Percentiles rank a stretch among this genome's conserved stretches.
phyloP scores from a whole-genome alignment of 208 protist genomes.

The Herpetomonas tarakana region DNA sequence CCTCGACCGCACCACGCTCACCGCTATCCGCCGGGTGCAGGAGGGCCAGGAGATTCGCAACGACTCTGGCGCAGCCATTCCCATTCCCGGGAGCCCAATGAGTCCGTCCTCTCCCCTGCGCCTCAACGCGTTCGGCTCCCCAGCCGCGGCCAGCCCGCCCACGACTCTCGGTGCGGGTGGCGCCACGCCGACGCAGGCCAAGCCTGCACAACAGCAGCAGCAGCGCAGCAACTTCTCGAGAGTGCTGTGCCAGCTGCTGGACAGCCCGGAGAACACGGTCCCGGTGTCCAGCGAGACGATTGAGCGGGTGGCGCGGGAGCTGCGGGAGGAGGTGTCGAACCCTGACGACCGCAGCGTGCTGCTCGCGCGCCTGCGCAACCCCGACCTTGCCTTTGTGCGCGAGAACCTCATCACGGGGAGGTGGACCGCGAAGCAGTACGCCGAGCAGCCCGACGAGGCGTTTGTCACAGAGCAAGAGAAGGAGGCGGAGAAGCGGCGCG shows the following conservation, averaged over 20 bases:
- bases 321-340: constrained; percentile 47
- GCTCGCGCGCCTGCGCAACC: constrained; percentile 81
- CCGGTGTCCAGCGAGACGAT: constrained; percentile 27
- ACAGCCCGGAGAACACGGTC: constrained; percentile 43
- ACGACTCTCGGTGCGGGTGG: constrained; percentile 3
- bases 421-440: constrained; percentile 78
- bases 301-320: constrained; percentile 39
- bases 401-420: constrained; percentile 91
- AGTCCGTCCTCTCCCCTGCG: not conserved
- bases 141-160: constrained; percentile 7
- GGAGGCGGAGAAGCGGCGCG: constrained; percentile 75
- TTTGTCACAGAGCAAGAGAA: constrained; percentile 94
- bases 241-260: constrained; percentile 44
- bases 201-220: not conserved
- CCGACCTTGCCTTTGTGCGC: constrained; percentile 60
- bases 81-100: not conserved
- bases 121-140: constrained; percentile 2
- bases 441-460: constrained; percentile 92
- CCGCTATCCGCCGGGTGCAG: constrained; percentile 50
- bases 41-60: constrained; percentile 11
- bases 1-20: constrained; percentile 56
- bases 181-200: constrained; percentile 1
- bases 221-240: constrained; percentile 30
- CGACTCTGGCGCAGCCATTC: no score
- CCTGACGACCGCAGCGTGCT: constrained; percentile 86